phyloP scores from a whole-genome alignment of 768 basidiomycete species.

The Tylopilus cervinicoccineus region DNA sequence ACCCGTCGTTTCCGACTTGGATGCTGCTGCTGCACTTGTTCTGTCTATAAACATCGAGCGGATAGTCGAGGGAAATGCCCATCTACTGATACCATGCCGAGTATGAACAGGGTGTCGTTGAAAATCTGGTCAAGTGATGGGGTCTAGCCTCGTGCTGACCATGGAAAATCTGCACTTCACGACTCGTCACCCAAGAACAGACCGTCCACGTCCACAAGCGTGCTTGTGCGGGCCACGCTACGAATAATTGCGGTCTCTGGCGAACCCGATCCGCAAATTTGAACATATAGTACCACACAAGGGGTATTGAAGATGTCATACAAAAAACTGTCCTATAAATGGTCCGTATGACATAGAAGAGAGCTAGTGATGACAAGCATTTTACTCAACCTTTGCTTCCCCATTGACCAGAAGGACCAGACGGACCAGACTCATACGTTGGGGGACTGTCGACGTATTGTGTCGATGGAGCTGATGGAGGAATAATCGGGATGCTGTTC shows the following conservation, averaged over 20 bases:
- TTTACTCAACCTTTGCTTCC: slow-evolving; percentile 35
- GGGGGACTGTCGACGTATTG: slow-evolving; percentile 57
- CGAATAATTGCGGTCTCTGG: neutral
- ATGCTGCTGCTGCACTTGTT: too few relatives aligned
- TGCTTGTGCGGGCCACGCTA: too few relatives aligned
- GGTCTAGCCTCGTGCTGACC: too few relatives aligned
- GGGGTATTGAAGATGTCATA: slow-evolving; percentile 22
- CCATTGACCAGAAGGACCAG: slow-evolving; percentile 51
- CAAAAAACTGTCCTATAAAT: slow-evolving; percentile 10
- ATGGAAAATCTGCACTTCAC: too few relatives aligned
- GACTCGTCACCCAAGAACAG: too few relatives aligned
- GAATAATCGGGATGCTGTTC: slow-evolving; percentile 20
- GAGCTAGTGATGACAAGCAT: neutral
- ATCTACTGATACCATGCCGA: too few relatives aligned
- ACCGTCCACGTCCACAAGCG: slow-evolving; percentile 56
- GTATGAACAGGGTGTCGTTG: too few relatives aligned
- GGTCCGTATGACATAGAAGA: slow-evolving; percentile 17
- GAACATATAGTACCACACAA: slow-evolving; percentile 15
- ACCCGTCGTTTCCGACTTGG: too few relatives aligned
- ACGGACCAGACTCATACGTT: slow-evolving; percentile 54
- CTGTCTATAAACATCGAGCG: too few relatives aligned
- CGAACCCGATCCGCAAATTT: neutral
- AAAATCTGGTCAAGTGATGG: too few relatives aligned
- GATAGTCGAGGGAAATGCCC: too few relatives aligned
- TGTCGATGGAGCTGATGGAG: slow-evolving; percentile 13